phyloP scores from a whole-genome alignment of 306 rosid species.

The Sesbania bispinosa region DNA sequence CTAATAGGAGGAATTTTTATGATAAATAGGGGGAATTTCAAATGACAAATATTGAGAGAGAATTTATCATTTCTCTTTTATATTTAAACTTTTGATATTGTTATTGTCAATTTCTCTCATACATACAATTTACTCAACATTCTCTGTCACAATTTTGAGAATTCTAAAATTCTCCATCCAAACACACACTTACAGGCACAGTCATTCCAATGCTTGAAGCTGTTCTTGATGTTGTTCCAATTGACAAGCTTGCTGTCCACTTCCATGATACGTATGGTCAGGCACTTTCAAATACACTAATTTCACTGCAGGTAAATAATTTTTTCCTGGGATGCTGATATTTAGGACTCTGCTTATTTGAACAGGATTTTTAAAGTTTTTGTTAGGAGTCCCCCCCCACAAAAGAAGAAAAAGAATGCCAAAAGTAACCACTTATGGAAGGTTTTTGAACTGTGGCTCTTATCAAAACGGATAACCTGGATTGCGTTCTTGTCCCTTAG shows the following conservation, averaged over 20 bases:
- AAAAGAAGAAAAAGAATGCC: background rate
- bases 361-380: background rate
- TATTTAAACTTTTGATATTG: too few relatives aligned
- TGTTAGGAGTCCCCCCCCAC: background rate
- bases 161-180: too few relatives aligned
- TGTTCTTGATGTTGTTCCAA: conserved; percentile 64
- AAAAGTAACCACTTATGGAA: background rate
- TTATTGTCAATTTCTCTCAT: too few relatives aligned
- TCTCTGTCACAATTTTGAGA: too few relatives aligned
- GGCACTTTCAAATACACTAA: conserved; percentile 80
- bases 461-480: background rate
- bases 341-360: too few relatives aligned
- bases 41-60: too few relatives aligned
- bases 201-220: conserved; percentile 90
- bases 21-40: too few relatives aligned
- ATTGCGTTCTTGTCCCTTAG: background rate
- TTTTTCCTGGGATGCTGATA: background rate
- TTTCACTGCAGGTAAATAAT: conserved; percentile 71
- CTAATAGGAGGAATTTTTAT: too few relatives aligned
- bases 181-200: too few relatives aligned
- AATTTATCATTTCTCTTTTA: too few relatives aligned
- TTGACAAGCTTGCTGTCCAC: conserved; percentile 78
- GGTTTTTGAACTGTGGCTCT: background rate
- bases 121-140: too few relatives aligned
- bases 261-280: conserved; percentile 98